These are phyloP conservation scores for Colletotrichum abscissum DNA, from an alignment of 2,329 filamentous ascomycete species.

Conservation along the genomic window DNA sequence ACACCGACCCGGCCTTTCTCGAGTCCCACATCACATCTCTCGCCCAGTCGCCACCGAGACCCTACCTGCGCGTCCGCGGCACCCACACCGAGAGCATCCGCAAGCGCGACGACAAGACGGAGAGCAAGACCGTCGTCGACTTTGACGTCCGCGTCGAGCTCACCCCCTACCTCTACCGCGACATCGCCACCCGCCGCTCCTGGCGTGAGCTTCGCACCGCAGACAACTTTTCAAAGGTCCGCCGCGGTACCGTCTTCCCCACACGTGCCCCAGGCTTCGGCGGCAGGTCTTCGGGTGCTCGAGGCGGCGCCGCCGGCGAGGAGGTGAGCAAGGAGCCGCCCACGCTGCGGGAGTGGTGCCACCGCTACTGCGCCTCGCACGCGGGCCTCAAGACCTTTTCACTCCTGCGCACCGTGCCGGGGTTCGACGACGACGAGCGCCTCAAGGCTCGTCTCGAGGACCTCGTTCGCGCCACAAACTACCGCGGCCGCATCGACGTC, in stretches of 20 bases:
- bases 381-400: conserved; percentile 68
- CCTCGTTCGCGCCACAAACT: conserved; percentile 74
- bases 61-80: conserved; percentile 63
- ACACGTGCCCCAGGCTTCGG: conserved; percentile 60
- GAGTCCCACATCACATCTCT: conserved; percentile 56
- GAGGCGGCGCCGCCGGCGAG: conserved; percentile 7
- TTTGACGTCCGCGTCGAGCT: conserved; percentile 71
- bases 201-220: conserved; percentile 62
- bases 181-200: conserved; percentile 51
- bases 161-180: conserved; percentile 65
- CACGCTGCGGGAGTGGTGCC: conserved; percentile 69
- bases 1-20: conserved; percentile 55
- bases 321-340: conserved; percentile 9
- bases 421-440: conserved; percentile 69
- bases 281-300: conserved; percentile 36
- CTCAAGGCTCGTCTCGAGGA: conserved; percentile 58
- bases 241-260: conserved; percentile 72
- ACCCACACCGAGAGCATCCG: conserved; percentile 60
- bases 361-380: conserved; percentile 70
- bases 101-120: conserved; percentile 56
- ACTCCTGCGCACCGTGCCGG: conserved; percentile 63
- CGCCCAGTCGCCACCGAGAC: conserved; percentile 62
- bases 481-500: conserved; percentile 70
- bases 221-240: conserved; percentile 68
- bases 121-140: conserved; percentile 61